Percentiles rank a stretch among this genome's conserved stretches.
phyloP scores from a whole-genome alignment of 371 early-diverging fungal species.

The Umbelopsis sp. region DNA sequence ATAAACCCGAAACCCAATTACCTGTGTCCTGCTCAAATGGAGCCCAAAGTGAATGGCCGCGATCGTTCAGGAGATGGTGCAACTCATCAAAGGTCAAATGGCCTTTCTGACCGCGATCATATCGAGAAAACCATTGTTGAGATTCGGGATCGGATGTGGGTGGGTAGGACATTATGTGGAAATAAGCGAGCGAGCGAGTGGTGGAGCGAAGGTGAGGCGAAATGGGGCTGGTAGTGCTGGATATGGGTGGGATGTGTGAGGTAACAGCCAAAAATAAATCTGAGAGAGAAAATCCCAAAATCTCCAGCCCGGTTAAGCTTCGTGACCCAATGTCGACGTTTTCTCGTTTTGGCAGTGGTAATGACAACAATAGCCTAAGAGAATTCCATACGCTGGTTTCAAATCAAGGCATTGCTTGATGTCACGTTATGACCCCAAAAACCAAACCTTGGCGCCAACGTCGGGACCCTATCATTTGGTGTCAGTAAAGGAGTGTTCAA shows the following conservation, averaged over 20 bases:
- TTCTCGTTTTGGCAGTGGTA: slow-evolving; percentile 2
- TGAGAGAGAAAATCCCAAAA: background rate
- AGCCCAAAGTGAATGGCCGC: slow-evolving; percentile 1
- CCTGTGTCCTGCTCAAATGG: slow-evolving; percentile 7
- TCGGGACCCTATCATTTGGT: too few species aligned
- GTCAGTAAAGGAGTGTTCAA: too few species aligned
- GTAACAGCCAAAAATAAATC: slow-evolving; percentile 3
- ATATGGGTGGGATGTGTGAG: background rate
- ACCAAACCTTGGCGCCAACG: background rate
- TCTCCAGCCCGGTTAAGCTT: background rate
- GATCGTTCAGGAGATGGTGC: background rate
- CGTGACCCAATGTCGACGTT: background rate
- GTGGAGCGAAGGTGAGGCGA: too few species aligned
- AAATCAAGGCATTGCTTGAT: background rate
- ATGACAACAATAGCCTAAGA: slow-evolving; percentile 8
- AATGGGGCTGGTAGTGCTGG: background rate
- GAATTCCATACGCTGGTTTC: slow-evolving; percentile 1
- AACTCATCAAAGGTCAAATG: background rate
- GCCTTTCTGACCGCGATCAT: slow-evolving; percentile 5
- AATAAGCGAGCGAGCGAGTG: too few species aligned
- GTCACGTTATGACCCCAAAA: background rate
- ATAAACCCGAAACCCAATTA: background rate
- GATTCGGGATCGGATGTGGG: slow-evolving; percentile 5
- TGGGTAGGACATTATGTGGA: background rate
- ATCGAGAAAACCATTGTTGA: background rate